Evolutionary conservation across 2,329 filamentous ascomycete genomes (phyloP), one percentile per base, ranked within the genome.

Genomic region (Juglanconis sp.): DNA sequence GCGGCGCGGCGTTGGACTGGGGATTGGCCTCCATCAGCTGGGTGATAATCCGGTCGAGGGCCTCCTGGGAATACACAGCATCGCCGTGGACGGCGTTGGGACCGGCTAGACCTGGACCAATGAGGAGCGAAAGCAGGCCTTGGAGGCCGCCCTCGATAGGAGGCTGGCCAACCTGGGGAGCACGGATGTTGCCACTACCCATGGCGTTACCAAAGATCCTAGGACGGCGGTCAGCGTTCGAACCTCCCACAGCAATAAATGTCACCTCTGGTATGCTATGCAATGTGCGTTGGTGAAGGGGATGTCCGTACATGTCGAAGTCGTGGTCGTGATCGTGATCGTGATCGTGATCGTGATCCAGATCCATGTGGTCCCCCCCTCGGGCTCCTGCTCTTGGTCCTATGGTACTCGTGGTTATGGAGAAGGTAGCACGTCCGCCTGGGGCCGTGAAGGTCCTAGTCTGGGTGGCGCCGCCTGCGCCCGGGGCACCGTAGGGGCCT

Each of bases 61-160:
- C 93, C 75, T 96, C 92, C 74, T 98, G 91, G 0, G 90, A 89
- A 72, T 94, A 96, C 1, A 96, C 94, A 7, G 88, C 91, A 72
- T 98, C 94, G 24, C 92, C 91, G 61, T 84, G 80, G 15, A 78
- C 74, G 7, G 76, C 80, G 60, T 79, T 77, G n/a, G 47, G 36
- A 11, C 50, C 61, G 11, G 10, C 47, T 8, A 51, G 11, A n/a
- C 74, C 75, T 13, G 83, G 81, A 56, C 80, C 81, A 44, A 87
- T 72, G 31, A 88, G 66, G 40, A 72, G 71, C 7, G 75, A 76
- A 17, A 88, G 72, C 5, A 88, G 74, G n/a, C 82, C 79, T 38
- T 80, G 79, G 4, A 87, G 69, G 36, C 76, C 76, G 15, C 69
- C 66, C 13, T 70, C 69, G 17, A 81, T 67, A 15, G 72, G 71